These are phyloP conservation scores for Chionographis japonica DNA, from an alignment of 106 monocot genomes.

Conservation along the genomic window DNA sequence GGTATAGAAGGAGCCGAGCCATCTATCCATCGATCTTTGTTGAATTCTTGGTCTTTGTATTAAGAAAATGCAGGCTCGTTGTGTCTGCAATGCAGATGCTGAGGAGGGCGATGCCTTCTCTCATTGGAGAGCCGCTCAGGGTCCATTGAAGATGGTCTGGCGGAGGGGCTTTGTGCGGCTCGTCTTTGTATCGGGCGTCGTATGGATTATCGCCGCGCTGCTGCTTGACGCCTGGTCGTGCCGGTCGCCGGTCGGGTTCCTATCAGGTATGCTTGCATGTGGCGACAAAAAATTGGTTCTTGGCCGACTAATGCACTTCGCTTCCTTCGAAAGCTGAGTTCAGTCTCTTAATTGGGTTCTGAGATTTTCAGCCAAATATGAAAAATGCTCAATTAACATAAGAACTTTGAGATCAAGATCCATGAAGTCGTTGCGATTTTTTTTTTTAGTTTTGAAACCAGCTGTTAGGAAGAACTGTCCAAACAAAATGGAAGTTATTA, in stretches of 20 bases:
- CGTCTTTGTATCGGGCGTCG: constrained; percentile 55
- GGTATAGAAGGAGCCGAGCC: constrained; percentile 9
- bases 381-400: too few relatives aligned
- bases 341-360: too few relatives aligned
- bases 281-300: too few relatives aligned
- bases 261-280: constrained; percentile 39
- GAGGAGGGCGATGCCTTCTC: constrained; percentile 3
- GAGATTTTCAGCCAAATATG: too few relatives aligned
- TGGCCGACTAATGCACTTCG: too few relatives aligned
- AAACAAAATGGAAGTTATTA: too few relatives aligned
- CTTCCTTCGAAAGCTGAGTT: too few relatives aligned
- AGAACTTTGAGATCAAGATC: too few relatives aligned
- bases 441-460: too few relatives aligned
- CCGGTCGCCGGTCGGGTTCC: constrained; percentile 51
- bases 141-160: constrained; percentile 45
- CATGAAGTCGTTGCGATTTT: too few relatives aligned
- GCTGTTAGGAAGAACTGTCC: too few relatives aligned
- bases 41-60: background rate
- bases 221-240: constrained; percentile 70
- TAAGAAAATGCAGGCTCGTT: background rate
- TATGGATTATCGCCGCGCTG: constrained; percentile 61
- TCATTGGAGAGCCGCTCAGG: constrained; percentile 12
- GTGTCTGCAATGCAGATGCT: constrained; percentile 9
- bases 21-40: background rate
- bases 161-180: constrained; percentile 52